Conservation (phyloP, 2,329 filamentous ascomycete species). For the Colletotrichum sp. region DNA sequence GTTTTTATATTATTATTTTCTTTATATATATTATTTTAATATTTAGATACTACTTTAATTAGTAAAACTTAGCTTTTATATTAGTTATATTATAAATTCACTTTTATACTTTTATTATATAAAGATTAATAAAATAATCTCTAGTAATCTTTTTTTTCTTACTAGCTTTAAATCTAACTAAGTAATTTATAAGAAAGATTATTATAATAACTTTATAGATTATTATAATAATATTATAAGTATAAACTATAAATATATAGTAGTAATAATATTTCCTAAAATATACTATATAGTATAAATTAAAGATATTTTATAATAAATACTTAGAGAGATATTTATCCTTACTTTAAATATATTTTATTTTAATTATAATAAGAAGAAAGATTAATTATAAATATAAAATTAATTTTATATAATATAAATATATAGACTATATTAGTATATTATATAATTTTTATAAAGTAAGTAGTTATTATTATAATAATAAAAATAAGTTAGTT, state of each 20-base stretch:
- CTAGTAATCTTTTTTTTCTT: background rate
- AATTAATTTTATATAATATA: background rate
- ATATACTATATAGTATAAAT: background rate
- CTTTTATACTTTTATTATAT: background rate
- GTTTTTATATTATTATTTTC: background rate
- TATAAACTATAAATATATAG: background rate
- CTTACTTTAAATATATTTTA: background rate
- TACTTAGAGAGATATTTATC: background rate
- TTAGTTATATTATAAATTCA: background rate
- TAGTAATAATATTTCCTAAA: background rate
- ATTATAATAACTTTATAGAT: background rate
- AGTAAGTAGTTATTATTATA: background rate
- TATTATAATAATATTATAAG: too few species aligned
- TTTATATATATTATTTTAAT: background rate
- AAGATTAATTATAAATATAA: background rate
- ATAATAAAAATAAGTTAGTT: background rate
- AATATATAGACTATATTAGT: background rate
- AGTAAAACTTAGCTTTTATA: background rate
- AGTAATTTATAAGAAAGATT: background rate
- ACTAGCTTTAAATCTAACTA: background rate
- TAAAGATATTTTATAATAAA: background rate
- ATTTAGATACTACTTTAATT: background rate
- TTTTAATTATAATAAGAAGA: background rate
- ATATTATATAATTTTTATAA: background rate
- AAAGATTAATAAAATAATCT: background rate